A percentile compares a stretch with the other conserved stretches of the same genome.
Conservation (phyloP, 1,284 basidiomycete species). For the Leccinum ambiguum region DNA sequence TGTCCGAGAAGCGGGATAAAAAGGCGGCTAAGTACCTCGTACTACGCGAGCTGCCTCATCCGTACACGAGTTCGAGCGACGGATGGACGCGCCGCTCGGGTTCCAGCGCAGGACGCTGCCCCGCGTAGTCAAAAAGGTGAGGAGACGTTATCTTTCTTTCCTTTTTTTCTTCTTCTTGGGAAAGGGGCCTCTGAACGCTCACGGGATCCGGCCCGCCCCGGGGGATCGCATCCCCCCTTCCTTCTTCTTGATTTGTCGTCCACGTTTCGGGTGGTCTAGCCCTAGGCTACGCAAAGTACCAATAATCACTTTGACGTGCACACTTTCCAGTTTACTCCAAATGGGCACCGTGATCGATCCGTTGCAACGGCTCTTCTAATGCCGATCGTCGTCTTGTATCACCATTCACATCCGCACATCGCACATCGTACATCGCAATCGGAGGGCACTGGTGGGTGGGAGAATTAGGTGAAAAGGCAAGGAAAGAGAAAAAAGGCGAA, state of each 20-base stretch:
- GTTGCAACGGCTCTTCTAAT: slow-evolving; percentile 56
- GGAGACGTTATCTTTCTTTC: background rate
- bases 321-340: slow-evolving; percentile 34
- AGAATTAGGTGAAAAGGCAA: background rate
- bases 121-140: slow-evolving; percentile 78
- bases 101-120: no score
- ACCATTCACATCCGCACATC: background rate
- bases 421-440: background rate
- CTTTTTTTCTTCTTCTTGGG: background rate
- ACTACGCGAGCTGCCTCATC: slow-evolving; percentile 84
- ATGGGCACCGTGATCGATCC: slow-evolving; percentile 79
- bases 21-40: slow-evolving; percentile 88
- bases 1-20: slow-evolving; percentile 92
- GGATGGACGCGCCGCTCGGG: no score
- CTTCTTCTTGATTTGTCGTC: background rate
- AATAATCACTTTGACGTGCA: background rate
- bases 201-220: background rate
- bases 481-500: background rate
- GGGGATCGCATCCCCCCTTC: slow-evolving; percentile 1
- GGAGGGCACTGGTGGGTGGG: background rate
- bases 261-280: slow-evolving; percentile 1
- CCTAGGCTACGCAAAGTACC: background rate
- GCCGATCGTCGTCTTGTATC: background rate
- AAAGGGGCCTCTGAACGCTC: background rate
- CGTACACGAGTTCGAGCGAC: slow-evolving; percentile 54